Conservation (phyloP, 352 stramenopile genomes). For the Pythium monospermum region DNA sequence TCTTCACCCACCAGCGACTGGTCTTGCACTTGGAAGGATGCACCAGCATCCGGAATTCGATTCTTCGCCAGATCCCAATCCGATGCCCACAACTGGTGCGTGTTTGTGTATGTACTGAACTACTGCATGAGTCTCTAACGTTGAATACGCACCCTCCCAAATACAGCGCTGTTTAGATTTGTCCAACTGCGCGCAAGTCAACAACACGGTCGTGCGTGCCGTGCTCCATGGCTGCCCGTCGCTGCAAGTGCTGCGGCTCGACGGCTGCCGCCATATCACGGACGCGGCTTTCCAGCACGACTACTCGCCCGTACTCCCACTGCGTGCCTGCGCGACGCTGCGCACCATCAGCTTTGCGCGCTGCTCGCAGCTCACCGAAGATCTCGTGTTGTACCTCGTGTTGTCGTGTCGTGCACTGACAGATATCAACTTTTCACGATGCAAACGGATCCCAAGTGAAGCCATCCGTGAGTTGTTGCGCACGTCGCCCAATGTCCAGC, state of each 20-base stretch:
- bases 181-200: constrained; percentile 83
- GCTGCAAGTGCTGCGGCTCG: constrained; percentile 75
- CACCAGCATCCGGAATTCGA: constrained; percentile 79
- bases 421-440: constrained; percentile 77
- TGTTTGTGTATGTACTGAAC: too few relatives aligned
- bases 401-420: constrained; percentile 72
- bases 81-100: constrained; percentile 74
- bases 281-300: constrained; percentile 84
- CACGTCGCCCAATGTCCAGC: constrained; percentile 50
- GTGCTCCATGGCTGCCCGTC: constrained; percentile 73
- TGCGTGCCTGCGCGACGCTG: constrained; percentile 71
- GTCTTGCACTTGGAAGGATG: constrained; percentile 73
- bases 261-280: constrained; percentile 83
- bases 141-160: too few relatives aligned
- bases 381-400: constrained; percentile 74
- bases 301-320: constrained; percentile 59
- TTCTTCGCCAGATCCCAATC: constrained; percentile 81
- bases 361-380: constrained; percentile 75
- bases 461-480: constrained; percentile 63
- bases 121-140: too few relatives aligned
- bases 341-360: constrained; percentile 74
- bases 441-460: constrained; percentile 80
- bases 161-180: constrained; percentile 76
- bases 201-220: constrained; percentile 76
- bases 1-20: constrained; percentile 72